phyloP scores from a whole-genome alignment of 805 yeast genomes.

The Monosporozyma servazzii region DNA sequence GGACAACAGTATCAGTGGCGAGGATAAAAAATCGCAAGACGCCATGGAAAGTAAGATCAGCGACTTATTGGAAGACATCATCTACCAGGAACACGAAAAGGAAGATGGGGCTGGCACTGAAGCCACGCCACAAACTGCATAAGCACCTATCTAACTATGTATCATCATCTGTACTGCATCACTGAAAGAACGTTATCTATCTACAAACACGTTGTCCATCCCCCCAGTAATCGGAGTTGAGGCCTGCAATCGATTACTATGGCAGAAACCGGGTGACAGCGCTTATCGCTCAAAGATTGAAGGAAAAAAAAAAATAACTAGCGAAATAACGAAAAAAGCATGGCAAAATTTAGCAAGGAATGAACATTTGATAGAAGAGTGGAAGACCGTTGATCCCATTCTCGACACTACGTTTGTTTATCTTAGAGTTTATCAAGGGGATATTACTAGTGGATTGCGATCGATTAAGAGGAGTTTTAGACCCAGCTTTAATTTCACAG shows the following conservation, averaged over 20 bases:
- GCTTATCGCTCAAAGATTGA: background rate
- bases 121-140: too few species aligned
- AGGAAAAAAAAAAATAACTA: background rate
- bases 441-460: too few species aligned
- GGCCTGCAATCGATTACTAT: background rate
- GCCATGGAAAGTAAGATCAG: constrained; percentile 44
- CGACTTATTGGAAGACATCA: constrained; percentile 35
- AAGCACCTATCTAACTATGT: background rate
- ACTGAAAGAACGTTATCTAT: too few species aligned
- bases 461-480: background rate
- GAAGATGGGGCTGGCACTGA: background rate
- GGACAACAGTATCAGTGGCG: constrained; percentile 47
- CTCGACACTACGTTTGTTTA: too few species aligned
- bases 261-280: background rate
- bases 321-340: constrained; percentile 1
- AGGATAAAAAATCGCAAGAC: constrained; percentile 31
- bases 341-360: background rate
- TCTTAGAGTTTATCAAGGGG: too few species aligned
- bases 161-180: too few species aligned
- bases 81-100: constrained; percentile 6
- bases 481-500: background rate
- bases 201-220: too few species aligned
- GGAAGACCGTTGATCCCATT: too few species aligned
- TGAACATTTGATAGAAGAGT: too few species aligned
- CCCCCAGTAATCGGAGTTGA: too few species aligned